Evolutionary conservation across 2,329 filamentous ascomycete species (phyloP), one percentile per base, ranked within the genome.

Genomic region (Xylaria sp.): DNA sequence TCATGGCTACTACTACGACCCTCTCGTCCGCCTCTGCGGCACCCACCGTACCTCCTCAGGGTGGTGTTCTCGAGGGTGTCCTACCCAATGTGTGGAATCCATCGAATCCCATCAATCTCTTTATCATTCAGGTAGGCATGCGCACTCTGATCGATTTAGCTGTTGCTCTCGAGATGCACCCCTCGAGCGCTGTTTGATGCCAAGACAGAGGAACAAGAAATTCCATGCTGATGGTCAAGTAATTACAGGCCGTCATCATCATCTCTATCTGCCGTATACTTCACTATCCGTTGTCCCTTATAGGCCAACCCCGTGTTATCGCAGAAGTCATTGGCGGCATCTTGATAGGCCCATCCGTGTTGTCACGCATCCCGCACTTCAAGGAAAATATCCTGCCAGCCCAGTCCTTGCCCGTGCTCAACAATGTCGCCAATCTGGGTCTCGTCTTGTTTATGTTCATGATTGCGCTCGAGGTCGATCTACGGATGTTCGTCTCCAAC

Each of bases 281-380:
- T 46, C 87, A 91, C 70, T 90, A 81, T 72, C 89, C 88, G 47
- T 79, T 91, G 2, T 87, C 86, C 57, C 85, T 83, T 64, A 76
- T 91, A 44, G 84, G 86, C 60, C 89, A 92, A 69, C 89, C 89
- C 62, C 83, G 87, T 58, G 89, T 92, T 60, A 91, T 92, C 65
- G 87, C 88, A 50, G 89, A 91, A 76, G 88, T 92, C 59, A 84
- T 91, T 58, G 88, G 86, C 34, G 89, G 89, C 54, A 88, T 92
- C 64, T 71, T 92, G 44, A 77, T 92, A 1, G 88, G 89, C 13
- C 89, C 88, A 0, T 90, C 88, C 0, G 87, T 91, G 16, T 82
- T 91, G 78, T 87, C 87, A 62, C 83, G 86, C 42, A 88, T 91
- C 37, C 87, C 87, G 2, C 83, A 84, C 47, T 92, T 91, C 72